Conservation (phyloP, 2,329 filamentous ascomycete genomes). For the Fusarium torulosum region DNA sequence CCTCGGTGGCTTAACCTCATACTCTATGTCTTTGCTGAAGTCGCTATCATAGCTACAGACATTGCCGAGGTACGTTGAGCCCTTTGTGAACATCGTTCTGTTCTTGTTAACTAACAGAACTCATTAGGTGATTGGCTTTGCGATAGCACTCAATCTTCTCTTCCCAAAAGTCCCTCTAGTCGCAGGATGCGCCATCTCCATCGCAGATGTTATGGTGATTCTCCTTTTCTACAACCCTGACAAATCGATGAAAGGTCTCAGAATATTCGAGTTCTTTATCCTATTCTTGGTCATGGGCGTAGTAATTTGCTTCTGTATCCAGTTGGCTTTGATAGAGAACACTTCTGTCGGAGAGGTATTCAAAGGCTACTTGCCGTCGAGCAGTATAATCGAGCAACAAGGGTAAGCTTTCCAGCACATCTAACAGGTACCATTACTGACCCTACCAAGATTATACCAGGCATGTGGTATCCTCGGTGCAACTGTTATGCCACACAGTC, state of each 20-base stretch:
- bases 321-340: slow-evolving; percentile 71
- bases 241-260: slow-evolving; percentile 68
- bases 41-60: slow-evolving; percentile 78
- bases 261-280: slow-evolving; percentile 75
- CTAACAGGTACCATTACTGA: no score
- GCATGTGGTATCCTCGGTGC: slow-evolving; percentile 82
- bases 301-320: slow-evolving; percentile 77
- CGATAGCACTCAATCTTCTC: slow-evolving; percentile 76
- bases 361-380: slow-evolving; percentile 73
- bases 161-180: slow-evolving; percentile 73
- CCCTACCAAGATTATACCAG: slow-evolving; percentile 64
- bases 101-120: neutral
- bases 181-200: slow-evolving; percentile 76
- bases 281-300: slow-evolving; percentile 74
- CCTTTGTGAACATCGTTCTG: rapidly evolving
- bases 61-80: slow-evolving; percentile 66
- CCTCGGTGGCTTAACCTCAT: slow-evolving; percentile 73
- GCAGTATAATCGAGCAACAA: slow-evolving; percentile 67
- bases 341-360: slow-evolving; percentile 71
- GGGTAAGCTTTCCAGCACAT: slow-evolving; percentile 54
- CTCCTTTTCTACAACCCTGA: slow-evolving; percentile 74
- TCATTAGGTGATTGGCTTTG: slow-evolving; percentile 72
- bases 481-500: slow-evolving; percentile 78
- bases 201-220: slow-evolving; percentile 75
- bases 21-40: slow-evolving; percentile 73